These are phyloP conservation scores for Epichloe elymi DNA, from an alignment of 2,329 filamentous ascomycete genomes.

Conservation along the genomic window DNA sequence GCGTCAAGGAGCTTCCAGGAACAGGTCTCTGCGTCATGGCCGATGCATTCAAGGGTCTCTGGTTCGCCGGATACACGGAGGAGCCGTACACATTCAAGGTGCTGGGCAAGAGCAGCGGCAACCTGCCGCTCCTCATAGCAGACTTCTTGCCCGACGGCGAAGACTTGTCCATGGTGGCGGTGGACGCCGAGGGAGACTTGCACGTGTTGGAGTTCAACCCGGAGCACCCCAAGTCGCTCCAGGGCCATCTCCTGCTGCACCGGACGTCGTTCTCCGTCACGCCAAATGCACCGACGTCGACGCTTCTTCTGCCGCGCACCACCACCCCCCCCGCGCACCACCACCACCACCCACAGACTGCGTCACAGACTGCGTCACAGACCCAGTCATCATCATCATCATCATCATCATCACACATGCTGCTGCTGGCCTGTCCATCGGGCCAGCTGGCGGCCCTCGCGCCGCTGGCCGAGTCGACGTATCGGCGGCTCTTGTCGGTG, in stretches of 20 bases:
- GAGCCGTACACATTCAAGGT: slow-evolving; percentile 93
- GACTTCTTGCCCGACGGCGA: slow-evolving; percentile 83
- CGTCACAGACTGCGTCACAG: background rate
- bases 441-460: slow-evolving; percentile 68
- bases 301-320: slow-evolving; percentile 62
- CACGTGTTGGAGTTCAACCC: slow-evolving; percentile 91
- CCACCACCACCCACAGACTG: slow-evolving; percentile 13
- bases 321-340: slow-evolving; percentile 23
- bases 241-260: slow-evolving; percentile 76
- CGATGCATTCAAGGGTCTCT: slow-evolving; percentile 85
- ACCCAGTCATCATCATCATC: slow-evolving; percentile 15
- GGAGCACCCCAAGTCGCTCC: slow-evolving; percentile 85
- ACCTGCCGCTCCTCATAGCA: slow-evolving; percentile 64
- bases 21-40: slow-evolving; percentile 80
- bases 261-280: slow-evolving; percentile 80
- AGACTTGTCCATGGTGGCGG: slow-evolving; percentile 68
- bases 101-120: slow-evolving; percentile 73
- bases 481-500: slow-evolving; percentile 71
- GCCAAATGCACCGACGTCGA: slow-evolving; percentile 59
- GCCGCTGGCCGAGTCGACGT: slow-evolving; percentile 64
- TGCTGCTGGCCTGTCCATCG: slow-evolving; percentile 62
- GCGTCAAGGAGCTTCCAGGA: slow-evolving; percentile 68
- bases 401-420: slow-evolving; percentile 25
- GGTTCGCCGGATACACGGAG: slow-evolving; percentile 93
- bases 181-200: slow-evolving; percentile 74